Evolutionary conservation across 2,329 filamentous ascomycete genomes (phyloP).

Genomic region (Rutstroemia sp.): DNA sequence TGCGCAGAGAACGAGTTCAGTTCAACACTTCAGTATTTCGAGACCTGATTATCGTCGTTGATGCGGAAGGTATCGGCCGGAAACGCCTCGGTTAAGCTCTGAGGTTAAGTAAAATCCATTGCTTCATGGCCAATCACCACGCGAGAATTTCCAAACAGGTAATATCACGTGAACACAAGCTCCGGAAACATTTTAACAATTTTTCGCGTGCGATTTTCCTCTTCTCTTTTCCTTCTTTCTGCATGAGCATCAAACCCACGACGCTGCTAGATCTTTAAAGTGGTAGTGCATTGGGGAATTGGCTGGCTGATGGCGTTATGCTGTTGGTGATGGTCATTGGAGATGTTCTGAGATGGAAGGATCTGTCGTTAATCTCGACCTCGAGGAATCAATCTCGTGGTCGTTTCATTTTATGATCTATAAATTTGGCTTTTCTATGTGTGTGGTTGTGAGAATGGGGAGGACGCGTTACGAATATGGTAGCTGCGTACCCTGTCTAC

Average conservation of each 20-base stretch:
- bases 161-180: conserved; percentile 8
- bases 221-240: conserved; percentile 12
- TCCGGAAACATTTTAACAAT: neutral
- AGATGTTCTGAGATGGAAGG: conserved; percentile 31
- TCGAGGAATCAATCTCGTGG: conserved; percentile 29
- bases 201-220: conserved; percentile 8
- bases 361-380: conserved; percentile 36
- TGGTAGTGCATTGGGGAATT: conserved; percentile 24
- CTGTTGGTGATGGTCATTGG: conserved; percentile 19
- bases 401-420: conserved; percentile 36
- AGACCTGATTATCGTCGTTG: conserved; percentile 20
- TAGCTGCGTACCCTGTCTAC: neutral
- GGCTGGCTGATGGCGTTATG: conserved; percentile 27
- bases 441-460: neutral
- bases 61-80: conserved; percentile 16
- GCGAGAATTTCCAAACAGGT: conserved; percentile 12
- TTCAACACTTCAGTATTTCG: no score
- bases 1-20: neutral
- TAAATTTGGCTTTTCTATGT: conserved; percentile 10
- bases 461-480: neutral
- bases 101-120: no score
- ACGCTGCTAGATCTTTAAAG: conserved; percentile 24
- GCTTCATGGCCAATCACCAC: conserved; percentile 13
- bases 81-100: conserved; percentile 15
- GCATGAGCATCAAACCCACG: conserved; percentile 29